Evolutionary conservation across 208 protist species (phyloP), one percentile per base, ranked within the genome.

Genomic region (Tritrichomonas musculus): DNA sequence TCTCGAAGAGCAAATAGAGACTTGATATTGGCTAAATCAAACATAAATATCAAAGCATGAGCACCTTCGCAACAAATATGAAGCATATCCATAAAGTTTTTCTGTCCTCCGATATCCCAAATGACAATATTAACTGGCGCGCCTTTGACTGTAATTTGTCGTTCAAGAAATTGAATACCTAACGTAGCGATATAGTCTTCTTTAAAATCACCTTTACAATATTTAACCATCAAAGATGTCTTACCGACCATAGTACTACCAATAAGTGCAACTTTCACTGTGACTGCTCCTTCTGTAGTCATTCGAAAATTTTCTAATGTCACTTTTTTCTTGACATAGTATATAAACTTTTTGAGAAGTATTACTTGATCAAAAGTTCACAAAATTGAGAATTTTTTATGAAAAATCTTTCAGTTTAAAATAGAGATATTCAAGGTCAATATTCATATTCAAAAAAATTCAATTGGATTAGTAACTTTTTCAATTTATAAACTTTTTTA

Each of bases 121-220:
- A 88, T 88, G 22, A 88, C 77, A 36, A 88, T 88, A 30, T 88
- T 88, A 39, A 88, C 77, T 57, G 77, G 77, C 17, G 77, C 57
- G 30, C 57, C 57, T 30, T 88, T 88, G 20, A 88, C 77, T 57
- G 77, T 88, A 49, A 88, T 88, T 57, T 25, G 13, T 3, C 77
- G 41, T 57, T 88, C 77, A 33, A 88, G 47, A 49, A 88, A 88
- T 57, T 88, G 77, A 20, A 88, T 47, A 94, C 94, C 94, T 25
- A 95, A 53, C n/a, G 95, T 96, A 30, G 94, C 64, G 53, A 96
- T 96, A 66, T 96, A 96, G 36, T 96, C 94, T 69, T 96, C 94
- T 36, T 94, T 95, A 44, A 96, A 96, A 14, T 69, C 84, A 1
- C 75, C 66, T 53, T 96, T 80, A 13, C 96, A 95, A 92, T 96